phyloP scores from a whole-genome alignment of 2,329 filamentous ascomycete genomes.

The Trichoderma afroharzianum region DNA sequence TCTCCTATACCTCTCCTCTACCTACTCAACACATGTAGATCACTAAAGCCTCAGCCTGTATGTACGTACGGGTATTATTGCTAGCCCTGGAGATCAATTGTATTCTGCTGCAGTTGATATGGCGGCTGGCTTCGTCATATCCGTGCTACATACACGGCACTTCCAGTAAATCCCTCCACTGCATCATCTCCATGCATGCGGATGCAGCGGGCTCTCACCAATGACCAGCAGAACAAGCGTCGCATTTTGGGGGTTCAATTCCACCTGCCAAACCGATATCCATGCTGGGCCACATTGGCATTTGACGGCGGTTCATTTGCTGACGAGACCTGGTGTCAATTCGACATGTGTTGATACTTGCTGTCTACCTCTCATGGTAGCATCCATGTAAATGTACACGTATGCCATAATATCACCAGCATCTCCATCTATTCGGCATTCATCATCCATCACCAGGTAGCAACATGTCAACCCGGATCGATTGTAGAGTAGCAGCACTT shows the following conservation, averaged over 20 bases:
- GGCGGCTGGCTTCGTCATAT: neutral
- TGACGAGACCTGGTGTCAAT: neutral
- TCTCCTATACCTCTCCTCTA: too few species aligned
- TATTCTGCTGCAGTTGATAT: neutral
- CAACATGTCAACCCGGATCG: neutral
- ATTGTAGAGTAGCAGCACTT: neutral
- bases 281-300: neutral
- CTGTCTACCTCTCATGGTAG: neutral
- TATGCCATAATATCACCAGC: neutral
- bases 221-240: neutral
- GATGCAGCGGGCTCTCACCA: neutral
- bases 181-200: neutral
- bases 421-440: neutral
- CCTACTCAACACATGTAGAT: neutral
- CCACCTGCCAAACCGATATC: slow-evolving; percentile 8
- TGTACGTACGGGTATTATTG: neutral
- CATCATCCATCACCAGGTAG: neutral
- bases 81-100: neutral
- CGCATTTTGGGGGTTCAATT: neutral
- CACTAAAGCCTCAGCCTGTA: neutral
- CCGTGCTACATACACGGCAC: too few species aligned
- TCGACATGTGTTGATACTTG: neutral
- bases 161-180: neutral
- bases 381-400: neutral
- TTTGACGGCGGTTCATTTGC: neutral